Evolutionary conservation across 805 yeast genomes (phyloP), one percentile per base, ranked within the genome.

Genomic region (Candida caryicola): DNA sequence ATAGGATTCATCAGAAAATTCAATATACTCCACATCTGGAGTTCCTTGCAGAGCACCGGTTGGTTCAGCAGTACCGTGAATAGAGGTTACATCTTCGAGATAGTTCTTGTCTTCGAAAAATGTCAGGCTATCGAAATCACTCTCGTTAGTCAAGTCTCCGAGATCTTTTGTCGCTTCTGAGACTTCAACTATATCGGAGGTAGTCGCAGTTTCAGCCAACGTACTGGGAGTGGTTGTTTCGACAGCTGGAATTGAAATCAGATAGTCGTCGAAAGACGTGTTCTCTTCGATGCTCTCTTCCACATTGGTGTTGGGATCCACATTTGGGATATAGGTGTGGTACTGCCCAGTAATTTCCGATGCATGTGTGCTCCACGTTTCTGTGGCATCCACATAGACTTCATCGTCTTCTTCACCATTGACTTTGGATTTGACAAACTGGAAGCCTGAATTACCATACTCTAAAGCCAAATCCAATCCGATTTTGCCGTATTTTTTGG

Each of bases 341-440:
- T 26, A 9, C 14, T 33, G 37, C 5, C 21, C 41, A 13, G 34
- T 28, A n/a, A 16, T 28, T n/a, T 32, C 33, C 2, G 18, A 23
- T 8, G 29, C 12, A 12, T 29, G n/a, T 5, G 16, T 23, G 5
- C 33, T 50, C 53, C 58, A 59, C 26, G 52, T 55, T n/a, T n/a
- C n/a, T 34, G 45, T 48, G 44, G 51, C 48, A 7, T 51, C 51
- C 36, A 56, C 59, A 33, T 52, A 53, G 17, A 49, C 46, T 33
- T 47, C 52, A 2, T 53, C 43, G 16, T 31, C 32, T 15, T 51
- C 59, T 17, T 55, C 57, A 17, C 47, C 44, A 21, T 27, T 36
- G 13, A 62, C 31, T 33, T 60, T 64, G 12, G 57, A 62, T 43
- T 58, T 62, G n/a, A 62, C 34, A 18, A 55, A 39, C 2, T 54